A percentile compares a stretch with the other conserved stretches of the same genome.
phyloP scores from a whole-genome alignment of 2,329 filamentous ascomycete genomes.

The Hypoxylon sp. region DNA sequence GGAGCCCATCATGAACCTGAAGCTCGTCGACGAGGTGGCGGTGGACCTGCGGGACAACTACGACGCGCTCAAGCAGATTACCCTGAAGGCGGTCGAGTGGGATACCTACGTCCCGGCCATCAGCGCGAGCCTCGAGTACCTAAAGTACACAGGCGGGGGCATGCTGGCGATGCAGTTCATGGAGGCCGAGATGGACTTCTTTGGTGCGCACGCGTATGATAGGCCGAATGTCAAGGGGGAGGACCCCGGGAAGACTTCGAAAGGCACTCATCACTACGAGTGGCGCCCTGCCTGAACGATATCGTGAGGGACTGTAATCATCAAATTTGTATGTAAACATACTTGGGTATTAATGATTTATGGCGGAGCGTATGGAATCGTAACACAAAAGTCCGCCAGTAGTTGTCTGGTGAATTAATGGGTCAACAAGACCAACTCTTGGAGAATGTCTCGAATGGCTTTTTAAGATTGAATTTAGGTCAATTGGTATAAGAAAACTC shows the following conservation, averaged over 20 bases:
- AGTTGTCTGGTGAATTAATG: no score
- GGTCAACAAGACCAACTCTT: no score
- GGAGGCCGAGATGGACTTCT: slow-evolving; percentile 78
- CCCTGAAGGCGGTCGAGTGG: slow-evolving; percentile 64
- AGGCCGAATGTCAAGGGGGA: slow-evolving; percentile 61
- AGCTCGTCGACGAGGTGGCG: slow-evolving; percentile 59
- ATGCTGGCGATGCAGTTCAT: slow-evolving; percentile 75
- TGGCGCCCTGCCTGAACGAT: slow-evolving; percentile 60
- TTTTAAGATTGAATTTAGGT: no score
- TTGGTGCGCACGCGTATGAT: slow-evolving; percentile 75
- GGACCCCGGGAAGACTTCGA: slow-evolving; percentile 54
- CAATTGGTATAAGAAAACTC: no score
- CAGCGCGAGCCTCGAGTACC: slow-evolving; percentile 72
- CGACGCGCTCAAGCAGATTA: slow-evolving; percentile 65
- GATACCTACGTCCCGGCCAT: slow-evolving; percentile 72
- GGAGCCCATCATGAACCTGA: slow-evolving; percentile 58
- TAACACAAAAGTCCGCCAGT: no score
- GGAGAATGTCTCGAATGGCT: no score
- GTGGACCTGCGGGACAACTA: slow-evolving; percentile 65
- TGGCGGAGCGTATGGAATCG: no score
- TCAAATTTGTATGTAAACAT: no score
- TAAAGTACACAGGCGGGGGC: slow-evolving; percentile 71
- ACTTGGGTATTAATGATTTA: no score
- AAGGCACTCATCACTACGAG: slow-evolving; percentile 72
- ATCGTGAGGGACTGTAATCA: not conserved